Evolutionary conservation across 805 yeast genomes (phyloP), one percentile per base, ranked within the genome.

Genomic region (Metschnikowia santaceciliae): DNA sequence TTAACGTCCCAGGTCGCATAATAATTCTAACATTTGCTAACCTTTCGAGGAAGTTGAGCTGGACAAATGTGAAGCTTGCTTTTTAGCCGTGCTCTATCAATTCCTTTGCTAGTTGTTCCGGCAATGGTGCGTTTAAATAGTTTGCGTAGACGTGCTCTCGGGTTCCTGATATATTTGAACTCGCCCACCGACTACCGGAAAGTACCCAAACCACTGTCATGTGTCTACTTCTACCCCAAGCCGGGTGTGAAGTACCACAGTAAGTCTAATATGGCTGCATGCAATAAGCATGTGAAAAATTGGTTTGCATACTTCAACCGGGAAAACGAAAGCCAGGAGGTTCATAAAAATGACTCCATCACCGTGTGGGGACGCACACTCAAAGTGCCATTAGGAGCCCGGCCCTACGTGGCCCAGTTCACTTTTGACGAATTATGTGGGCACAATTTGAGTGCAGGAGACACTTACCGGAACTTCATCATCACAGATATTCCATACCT

Each of bases 161-260:
- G 45, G 37, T 35, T 13, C 14, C 40, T 94, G 2, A 82, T 88
- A 7, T 84, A 81, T 58, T 74, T 94, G 54, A 85, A 90, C 64
- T 90, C 97, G 8, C 96, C 96, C 22, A 90, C 96, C 0, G 99
- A 94, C 69, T 94, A 94, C 67, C 80, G 99, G 61, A 89, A 88
- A 63, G 79, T 91, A 33, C 90, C 91, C 20, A 81, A 88, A 56
- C 97, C 97, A 1, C 63, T 84, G 23, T 83, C 91, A 3, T 79
- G 88, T 3, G 94, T 87, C 6, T 91, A 89, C 66, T 86, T 82
- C 62, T 77, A 70, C 56, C 96, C 97, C 5, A 76, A 77, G 34
- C 82, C 84, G 1, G 89, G 85, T 13, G 71, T 84, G 43, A 66
- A 74, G 23, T 82, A 79, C 65, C 62, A 65, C 22, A 78, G 87